These are phyloP conservation scores for Penicillium sp. DNA, from an alignment of 2,329 filamentous ascomycete genomes.

Conservation along the genomic window DNA sequence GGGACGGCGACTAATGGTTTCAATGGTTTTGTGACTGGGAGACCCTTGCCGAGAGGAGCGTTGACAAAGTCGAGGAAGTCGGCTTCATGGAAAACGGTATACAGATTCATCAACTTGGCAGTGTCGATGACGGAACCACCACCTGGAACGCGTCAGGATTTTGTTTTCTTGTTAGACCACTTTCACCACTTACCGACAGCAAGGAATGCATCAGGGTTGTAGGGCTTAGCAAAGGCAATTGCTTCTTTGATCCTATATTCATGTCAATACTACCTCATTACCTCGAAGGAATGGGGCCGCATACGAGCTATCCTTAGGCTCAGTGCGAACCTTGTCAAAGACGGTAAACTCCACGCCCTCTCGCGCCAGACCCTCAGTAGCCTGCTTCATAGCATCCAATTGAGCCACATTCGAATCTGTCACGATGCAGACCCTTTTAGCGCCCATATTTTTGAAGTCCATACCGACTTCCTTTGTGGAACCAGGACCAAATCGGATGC, in stretches of 20 bases:
- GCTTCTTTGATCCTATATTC: constrained; percentile 71
- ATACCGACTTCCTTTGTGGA: constrained; percentile 95
- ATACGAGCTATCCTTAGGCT: constrained; percentile 91
- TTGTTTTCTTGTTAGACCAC: background rate
- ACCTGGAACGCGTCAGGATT: constrained; percentile 28
- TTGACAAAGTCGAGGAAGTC: constrained; percentile 98
- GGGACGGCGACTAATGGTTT: constrained; percentile 77
- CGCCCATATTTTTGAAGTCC: constrained; percentile 90
- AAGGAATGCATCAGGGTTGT: constrained; percentile 80
- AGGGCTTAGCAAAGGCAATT: constrained; percentile 78
- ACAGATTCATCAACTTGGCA: constrained; percentile 97
- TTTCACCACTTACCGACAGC: constrained; percentile 62
- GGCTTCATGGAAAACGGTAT: constrained; percentile 83
- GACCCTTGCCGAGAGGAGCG: constrained; percentile 81
- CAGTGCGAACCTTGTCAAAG: constrained; percentile 74
- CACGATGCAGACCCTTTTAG: constrained; percentile 83
- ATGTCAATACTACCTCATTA: constrained; percentile 8
- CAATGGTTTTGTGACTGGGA: constrained; percentile 66
- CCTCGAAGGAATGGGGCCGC: constrained; percentile 27
- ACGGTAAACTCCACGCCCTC: constrained; percentile 80
- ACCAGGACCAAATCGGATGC: constrained; percentile 89
- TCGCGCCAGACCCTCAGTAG: constrained; percentile 69
- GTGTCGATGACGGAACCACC: constrained; percentile 96
- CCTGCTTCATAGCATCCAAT: constrained; percentile 85
- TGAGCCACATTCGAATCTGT: constrained; percentile 80